Conservation (phyloP, 2,329 filamentous ascomycete genomes). For the Trichoderma sp. region DNA sequence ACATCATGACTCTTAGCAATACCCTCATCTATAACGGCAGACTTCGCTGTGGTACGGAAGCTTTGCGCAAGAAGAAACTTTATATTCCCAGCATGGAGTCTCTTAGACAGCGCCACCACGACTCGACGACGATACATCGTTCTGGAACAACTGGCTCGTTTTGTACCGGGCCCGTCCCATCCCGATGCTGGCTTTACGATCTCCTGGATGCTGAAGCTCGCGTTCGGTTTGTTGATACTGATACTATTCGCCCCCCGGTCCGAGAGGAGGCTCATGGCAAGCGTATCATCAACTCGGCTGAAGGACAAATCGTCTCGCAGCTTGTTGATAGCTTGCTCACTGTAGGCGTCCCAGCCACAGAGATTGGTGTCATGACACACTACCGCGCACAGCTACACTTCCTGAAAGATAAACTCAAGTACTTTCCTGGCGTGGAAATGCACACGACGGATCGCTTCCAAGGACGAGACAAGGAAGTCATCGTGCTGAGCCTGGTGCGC, state of each 20-base stretch:
- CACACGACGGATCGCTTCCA: constrained; percentile 97
- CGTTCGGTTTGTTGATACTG: constrained; percentile 87
- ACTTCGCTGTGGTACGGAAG: constrained; percentile 81
- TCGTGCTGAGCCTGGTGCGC: constrained; percentile 82
- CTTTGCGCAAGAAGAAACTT: constrained; percentile 67
- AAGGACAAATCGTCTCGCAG: constrained; percentile 73
- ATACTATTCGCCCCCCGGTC: constrained; percentile 61
- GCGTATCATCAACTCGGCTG: constrained; percentile 83
- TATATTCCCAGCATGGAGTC: constrained; percentile 62
- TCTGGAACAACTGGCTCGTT: constrained; percentile 45
- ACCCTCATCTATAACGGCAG: constrained; percentile 88
- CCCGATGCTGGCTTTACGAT: constrained; percentile 71
- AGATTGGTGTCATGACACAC: constrained; percentile 94
- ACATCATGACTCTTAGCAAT: constrained; percentile 93
- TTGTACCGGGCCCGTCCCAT: constrained; percentile 51
- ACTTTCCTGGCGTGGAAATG: constrained; percentile 70
- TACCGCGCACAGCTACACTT: constrained; percentile 90
- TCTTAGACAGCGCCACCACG: constrained; percentile 56
- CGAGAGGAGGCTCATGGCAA: constrained; percentile 75
- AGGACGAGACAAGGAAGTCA: constrained; percentile 89
- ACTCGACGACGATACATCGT: constrained; percentile 43
- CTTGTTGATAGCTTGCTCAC: constrained; percentile 76
- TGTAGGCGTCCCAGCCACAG: constrained; percentile 67
- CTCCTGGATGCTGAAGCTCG: constrained; percentile 67
- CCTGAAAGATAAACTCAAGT: constrained; percentile 68